phyloP scores from a whole-genome alignment of 2,329 filamentous ascomycete genomes.

The Xylogone sp. region DNA sequence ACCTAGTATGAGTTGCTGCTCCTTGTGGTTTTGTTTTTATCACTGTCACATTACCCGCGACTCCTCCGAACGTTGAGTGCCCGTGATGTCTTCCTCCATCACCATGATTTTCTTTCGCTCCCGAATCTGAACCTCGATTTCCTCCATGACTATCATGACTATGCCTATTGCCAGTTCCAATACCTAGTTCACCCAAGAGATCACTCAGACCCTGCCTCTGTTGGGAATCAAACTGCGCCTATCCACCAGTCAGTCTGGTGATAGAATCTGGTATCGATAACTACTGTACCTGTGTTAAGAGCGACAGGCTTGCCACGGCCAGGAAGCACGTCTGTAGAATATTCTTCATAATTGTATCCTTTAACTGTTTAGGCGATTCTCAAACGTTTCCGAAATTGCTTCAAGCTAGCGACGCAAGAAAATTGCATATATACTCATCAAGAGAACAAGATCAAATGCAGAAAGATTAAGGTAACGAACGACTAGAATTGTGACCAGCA shows the following conservation, averaged over 20 bases:
- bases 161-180: slow-evolving; percentile 13
- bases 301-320: slow-evolving; percentile 13
- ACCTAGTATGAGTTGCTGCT: not conserved
- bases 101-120: no score
- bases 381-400: not conserved
- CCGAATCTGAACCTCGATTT: not conserved
- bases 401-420: not conserved
- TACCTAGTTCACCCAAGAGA: slow-evolving; percentile 17
- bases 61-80: not conserved
- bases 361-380: not conserved
- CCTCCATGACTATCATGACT: not conserved
- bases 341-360: slow-evolving; percentile 17
- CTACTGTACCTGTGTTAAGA: slow-evolving; percentile 18
- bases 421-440: not conserved
- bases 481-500: not conserved
- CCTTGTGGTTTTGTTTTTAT: not conserved
- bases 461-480: not conserved
- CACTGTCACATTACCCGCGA: not conserved
- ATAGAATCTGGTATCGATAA: not conserved
- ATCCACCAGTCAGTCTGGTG: slow-evolving; percentile 7
- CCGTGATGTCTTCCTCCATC: not conserved
- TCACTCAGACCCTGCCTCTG: slow-evolving; percentile 14
- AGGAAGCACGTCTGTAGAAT: slow-evolving; percentile 16
- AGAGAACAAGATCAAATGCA: not conserved
- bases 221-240: not conserved